Evolutionary conservation across 2,329 filamentous ascomycete species (phyloP).

Genomic region (Penicillium sp.): DNA sequence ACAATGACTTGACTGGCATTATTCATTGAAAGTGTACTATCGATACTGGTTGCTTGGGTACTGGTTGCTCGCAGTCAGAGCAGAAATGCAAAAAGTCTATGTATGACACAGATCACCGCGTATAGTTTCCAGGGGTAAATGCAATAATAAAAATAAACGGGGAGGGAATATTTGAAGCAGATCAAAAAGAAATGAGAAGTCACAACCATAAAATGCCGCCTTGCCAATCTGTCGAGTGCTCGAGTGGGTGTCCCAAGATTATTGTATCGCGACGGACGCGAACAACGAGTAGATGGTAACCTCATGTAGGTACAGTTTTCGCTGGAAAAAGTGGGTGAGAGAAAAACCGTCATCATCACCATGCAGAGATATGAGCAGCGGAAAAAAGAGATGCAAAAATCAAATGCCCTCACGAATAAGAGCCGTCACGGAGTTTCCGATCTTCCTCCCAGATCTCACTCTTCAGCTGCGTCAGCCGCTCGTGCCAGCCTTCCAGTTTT

Average conservation of each 20-base stretch:
- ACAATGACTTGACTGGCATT: background rate
- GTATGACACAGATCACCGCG: constrained; percentile 7
- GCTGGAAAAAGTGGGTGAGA: constrained; percentile 8
- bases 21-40: background rate
- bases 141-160: constrained; percentile 4
- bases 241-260: background rate
- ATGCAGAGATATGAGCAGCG: constrained; percentile 14
- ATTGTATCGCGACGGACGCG: background rate
- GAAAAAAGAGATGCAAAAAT: constrained; percentile 12
- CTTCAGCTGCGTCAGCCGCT: constrained; percentile 59
- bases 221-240: constrained; percentile 14
- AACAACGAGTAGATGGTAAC: background rate
- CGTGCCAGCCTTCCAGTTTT: constrained; percentile 58
- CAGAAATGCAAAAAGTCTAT: constrained; percentile 13
- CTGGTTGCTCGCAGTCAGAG: background rate
- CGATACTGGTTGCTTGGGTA: constrained; percentile 3
- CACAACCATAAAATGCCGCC: constrained; percentile 12
- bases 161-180: background rate
- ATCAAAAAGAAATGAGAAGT: constrained; percentile 6
- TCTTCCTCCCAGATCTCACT: constrained; percentile 56
- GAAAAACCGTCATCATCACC: constrained; percentile 8
- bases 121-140: constrained; percentile 12
- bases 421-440: constrained; percentile 35
- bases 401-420: constrained; percentile 16
- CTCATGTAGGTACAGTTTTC: constrained; percentile 7